A percentile compares a stretch with the other conserved stretches of the same genome.
phyloP scores from a whole-genome alignment of 2,329 filamentous ascomycete species.

The Pseudogymnoascus sp. region DNA sequence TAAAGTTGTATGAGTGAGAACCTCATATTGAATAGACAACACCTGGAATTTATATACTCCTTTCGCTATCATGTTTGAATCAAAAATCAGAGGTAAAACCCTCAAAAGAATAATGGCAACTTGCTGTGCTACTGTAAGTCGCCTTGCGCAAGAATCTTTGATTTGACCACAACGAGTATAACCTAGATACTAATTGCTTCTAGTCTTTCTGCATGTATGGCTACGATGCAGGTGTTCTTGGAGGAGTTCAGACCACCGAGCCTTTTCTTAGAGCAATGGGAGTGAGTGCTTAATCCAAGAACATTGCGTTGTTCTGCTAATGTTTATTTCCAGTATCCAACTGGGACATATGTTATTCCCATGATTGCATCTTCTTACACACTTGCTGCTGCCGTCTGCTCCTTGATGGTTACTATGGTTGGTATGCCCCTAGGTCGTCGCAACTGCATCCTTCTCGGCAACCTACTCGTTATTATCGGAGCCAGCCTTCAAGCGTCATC shows the following conservation, averaged over 20 bases:
- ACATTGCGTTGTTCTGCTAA: background rate
- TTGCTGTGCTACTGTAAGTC: background rate
- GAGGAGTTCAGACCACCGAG: constrained; percentile 19
- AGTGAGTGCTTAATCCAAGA: background rate
- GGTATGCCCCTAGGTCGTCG: constrained; percentile 21
- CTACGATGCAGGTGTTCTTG: constrained; percentile 24
- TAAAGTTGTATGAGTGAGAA: background rate
- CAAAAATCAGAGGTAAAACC: background rate
- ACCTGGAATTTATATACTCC: background rate
- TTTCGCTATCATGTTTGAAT: background rate
- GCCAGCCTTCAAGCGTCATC: constrained; percentile 25
- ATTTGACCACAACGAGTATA: background rate
- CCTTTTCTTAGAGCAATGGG: constrained; percentile 21
- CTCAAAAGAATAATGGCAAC: background rate
- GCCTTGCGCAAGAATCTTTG: background rate
- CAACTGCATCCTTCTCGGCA: constrained; percentile 23
- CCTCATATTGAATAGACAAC: background rate
- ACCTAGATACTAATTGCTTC: background rate
- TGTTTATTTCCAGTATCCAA: constrained; percentile 15
- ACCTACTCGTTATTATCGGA: constrained; percentile 25
- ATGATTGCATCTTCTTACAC: constrained; percentile 21
- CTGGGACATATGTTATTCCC: constrained; percentile 19
- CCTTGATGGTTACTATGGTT: constrained; percentile 24
- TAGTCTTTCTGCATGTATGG: constrained; percentile 25
- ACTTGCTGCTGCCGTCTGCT: constrained; percentile 19